A percentile compares a stretch with the other conserved stretches of the same genome.
Conservation (phyloP, 768 basidiomycete genomes). For the Naganishia randhawae region DNA sequence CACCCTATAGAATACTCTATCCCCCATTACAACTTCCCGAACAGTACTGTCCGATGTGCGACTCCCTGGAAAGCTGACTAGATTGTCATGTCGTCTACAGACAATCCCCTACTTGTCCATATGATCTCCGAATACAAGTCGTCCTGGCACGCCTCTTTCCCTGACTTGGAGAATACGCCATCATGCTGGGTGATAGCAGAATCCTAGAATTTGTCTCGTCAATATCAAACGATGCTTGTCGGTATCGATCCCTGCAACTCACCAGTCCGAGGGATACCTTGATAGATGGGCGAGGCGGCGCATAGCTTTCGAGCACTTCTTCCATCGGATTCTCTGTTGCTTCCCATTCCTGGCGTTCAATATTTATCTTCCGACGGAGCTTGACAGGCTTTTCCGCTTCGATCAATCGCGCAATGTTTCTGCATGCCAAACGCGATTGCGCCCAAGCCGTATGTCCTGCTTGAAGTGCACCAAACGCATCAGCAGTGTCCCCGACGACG, state of each 20-base stretch:
- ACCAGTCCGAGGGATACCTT: slow-evolving; percentile 29
- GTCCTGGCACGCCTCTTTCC: slow-evolving; percentile 4
- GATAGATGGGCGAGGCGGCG: slow-evolving; percentile 19
- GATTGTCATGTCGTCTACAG: slow-evolving; percentile 15
- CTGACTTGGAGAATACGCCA: not conserved
- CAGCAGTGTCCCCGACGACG: slow-evolving; percentile 50
- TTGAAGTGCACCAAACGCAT: slow-evolving; percentile 44
- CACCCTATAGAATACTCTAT: too few species aligned
- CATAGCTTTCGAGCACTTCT: slow-evolving; percentile 18
- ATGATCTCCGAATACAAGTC: slow-evolving; percentile 26
- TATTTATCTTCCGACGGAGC: slow-evolving; percentile 26
- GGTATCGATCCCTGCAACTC: not conserved
- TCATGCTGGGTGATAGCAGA: slow-evolving; percentile 14
- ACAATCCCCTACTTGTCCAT: slow-evolving; percentile 23
- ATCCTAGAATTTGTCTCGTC: slow-evolving; percentile 7
- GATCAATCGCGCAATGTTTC: slow-evolving; percentile 40
- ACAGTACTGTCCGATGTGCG: too few species aligned
- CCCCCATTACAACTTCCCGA: not conserved
- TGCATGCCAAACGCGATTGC: slow-evolving; percentile 46
- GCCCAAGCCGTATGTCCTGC: slow-evolving; percentile 51
- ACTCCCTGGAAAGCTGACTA: too few species aligned
- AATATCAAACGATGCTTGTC: not conserved
- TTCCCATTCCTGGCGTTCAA: slow-evolving; percentile 22
- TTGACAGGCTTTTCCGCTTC: slow-evolving; percentile 26
- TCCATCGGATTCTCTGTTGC: not conserved